Evolutionary conservation across 495 filamentous ascomycete species (phyloP).

Genomic region (Penicillium alfredii): DNA sequence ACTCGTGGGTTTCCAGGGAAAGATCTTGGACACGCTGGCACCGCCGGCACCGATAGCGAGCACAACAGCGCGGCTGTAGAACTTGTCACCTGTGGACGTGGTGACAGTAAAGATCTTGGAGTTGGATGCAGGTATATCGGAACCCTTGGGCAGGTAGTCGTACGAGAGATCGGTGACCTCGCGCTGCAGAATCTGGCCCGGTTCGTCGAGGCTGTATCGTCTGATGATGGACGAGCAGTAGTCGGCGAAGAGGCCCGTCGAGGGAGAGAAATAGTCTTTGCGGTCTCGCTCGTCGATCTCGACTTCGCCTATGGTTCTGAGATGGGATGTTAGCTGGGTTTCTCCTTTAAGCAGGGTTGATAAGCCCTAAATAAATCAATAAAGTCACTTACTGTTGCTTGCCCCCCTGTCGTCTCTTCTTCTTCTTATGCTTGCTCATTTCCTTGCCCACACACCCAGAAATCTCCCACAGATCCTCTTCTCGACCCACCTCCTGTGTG

Average conservation of each 20-base stretch:
- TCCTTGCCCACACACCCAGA: conserved; percentile 57
- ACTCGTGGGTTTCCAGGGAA: conserved; percentile 36
- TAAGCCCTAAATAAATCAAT: neutral
- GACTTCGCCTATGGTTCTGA: conserved; percentile 24
- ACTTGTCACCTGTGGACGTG: conserved; percentile 39
- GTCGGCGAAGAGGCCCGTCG: conserved; percentile 48
- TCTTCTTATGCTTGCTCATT: conserved; percentile 57
- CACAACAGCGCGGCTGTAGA: conserved; percentile 47
- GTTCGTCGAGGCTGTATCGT: conserved; percentile 45
- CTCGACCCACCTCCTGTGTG: conserved; percentile 44
- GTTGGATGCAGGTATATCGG: conserved; percentile 8
- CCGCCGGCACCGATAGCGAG: conserved; percentile 53
- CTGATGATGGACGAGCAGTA: conserved; percentile 49
- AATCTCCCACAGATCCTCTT: conserved; percentile 51
- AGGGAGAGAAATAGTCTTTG: conserved; percentile 60
- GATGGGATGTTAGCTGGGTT: neutral
- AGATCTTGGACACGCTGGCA: conserved; percentile 34
- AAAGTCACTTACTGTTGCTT: conserved; percentile 23
- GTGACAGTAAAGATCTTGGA: conserved; percentile 48
- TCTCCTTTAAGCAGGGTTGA: neutral
- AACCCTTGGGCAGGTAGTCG: conserved; percentile 20
- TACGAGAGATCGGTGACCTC: conserved; percentile 49
- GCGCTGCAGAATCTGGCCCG: conserved; percentile 41
- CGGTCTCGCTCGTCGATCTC: conserved; percentile 59
- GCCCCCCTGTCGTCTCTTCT: conserved; percentile 43